Evolutionary conservation across 257 asterid species (phyloP).

Genomic region (Parsonsia alboflavescens): DNA sequence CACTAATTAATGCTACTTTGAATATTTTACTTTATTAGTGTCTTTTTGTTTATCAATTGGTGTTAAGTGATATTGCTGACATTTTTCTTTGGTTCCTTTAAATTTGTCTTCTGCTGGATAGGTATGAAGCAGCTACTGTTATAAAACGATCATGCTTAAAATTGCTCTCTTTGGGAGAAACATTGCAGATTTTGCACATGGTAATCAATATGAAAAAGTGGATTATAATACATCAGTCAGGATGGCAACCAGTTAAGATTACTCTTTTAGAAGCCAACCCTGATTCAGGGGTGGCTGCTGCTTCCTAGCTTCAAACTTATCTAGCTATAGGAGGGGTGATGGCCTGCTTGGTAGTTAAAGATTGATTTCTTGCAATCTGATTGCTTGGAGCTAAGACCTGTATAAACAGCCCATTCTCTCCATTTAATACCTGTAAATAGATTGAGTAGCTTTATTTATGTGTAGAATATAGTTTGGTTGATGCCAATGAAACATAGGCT

Average conservation of each 20-base stretch:
- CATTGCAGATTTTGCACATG: conserved; percentile 82
- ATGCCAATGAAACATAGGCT: neutral
- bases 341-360: conserved; percentile 17
- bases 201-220: conserved; percentile 69
- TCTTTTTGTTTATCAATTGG: conserved; percentile 3
- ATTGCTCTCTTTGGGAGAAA: conserved; percentile 63
- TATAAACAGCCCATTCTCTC: conserved; percentile 31
- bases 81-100: conserved; percentile 11
- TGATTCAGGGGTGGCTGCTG: conserved; percentile 62
- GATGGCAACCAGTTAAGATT: conserved; percentile 82
- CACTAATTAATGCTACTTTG: neutral
- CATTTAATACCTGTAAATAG: conserved; percentile 11
- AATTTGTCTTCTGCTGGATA: conserved; percentile 27
- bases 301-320: conserved; percentile 36
- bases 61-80: neutral
- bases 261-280: conserved; percentile 64
- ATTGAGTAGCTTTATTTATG: conserved; percentile 19
- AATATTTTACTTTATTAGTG: neutral
- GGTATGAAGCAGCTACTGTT: conserved; percentile 90
- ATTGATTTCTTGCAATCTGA: conserved; percentile 16
- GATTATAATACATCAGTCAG: conserved; percentile 62
- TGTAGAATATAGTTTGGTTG: conserved; percentile 9
- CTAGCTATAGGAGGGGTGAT: conserved; percentile 36
- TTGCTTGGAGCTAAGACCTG: conserved; percentile 25
- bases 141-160: conserved; percentile 65